phyloP scores from a whole-genome alignment of 257 asterid genomes.

The Solanum chaucha region DNA sequence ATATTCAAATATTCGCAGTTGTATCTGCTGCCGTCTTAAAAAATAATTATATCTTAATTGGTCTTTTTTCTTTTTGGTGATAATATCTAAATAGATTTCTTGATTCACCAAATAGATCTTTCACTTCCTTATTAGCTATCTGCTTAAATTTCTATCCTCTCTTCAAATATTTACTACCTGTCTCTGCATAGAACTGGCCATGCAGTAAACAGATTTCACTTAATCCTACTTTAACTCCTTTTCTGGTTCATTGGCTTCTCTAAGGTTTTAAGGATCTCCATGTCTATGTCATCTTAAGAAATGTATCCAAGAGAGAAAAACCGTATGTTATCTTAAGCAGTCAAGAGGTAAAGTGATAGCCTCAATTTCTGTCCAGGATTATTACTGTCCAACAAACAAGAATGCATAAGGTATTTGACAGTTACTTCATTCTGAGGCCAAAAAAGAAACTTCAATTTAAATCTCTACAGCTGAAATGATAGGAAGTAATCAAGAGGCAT shows the following conservation, averaged over 20 bases:
- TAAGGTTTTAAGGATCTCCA: neutral
- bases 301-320: neutral
- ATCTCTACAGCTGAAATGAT: neutral
- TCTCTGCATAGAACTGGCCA: neutral
- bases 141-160: neutral
- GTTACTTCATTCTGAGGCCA: neutral
- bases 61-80: neutral
- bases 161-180: neutral
- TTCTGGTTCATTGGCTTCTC: neutral
- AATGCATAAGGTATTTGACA: neutral
- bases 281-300: neutral
- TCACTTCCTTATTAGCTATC: neutral
- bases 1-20: neutral
- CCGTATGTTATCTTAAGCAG: neutral
- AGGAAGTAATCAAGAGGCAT: neutral
- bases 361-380: neutral
- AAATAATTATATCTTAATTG: neutral
- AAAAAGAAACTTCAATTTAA: neutral
- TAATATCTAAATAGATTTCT: neutral
- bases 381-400: neutral
- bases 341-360: neutral
- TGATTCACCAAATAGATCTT: neutral
- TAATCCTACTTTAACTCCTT: neutral
- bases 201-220: neutral
- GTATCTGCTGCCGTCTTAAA: neutral